A percentile compares a stretch with the other conserved stretches of the same genome.
These are phyloP conservation scores for Fusarium fujikuroi DNA, from an alignment of 2,329 filamentous ascomycete species.

Conservation along the genomic window DNA sequence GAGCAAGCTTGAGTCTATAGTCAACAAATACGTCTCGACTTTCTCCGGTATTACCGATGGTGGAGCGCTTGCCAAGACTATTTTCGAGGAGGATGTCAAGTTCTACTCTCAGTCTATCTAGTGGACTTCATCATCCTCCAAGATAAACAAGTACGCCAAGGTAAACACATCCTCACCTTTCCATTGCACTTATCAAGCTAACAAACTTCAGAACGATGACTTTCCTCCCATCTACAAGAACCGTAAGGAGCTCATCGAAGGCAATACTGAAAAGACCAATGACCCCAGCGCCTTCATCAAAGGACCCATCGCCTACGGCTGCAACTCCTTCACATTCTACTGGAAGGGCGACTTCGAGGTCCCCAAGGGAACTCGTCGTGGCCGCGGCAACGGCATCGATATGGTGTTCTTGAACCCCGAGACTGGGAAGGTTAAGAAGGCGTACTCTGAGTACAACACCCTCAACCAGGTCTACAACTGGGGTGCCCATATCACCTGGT, in stretches of 20 bases:
- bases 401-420: constrained; percentile 31
- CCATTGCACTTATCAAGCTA: fast-evolving
- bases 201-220: constrained; percentile 15
- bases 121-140: constrained; percentile 26
- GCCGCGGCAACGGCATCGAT: constrained; percentile 34
- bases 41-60: constrained; percentile 35
- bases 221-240: constrained; percentile 32
- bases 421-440: constrained; percentile 25
- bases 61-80: constrained; percentile 13
- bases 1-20: constrained; percentile 21
- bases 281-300: constrained; percentile 30
- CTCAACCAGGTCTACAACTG: constrained; percentile 38
- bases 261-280: constrained; percentile 11
- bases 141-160: constrained; percentile 30
- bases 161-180: not conserved
- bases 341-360: constrained; percentile 39
- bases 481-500: constrained; percentile 36
- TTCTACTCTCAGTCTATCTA: constrained; percentile 36
- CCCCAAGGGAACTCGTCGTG: not conserved
- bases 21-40: constrained; percentile 35
- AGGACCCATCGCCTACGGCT: constrained; percentile 33
- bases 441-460: constrained; percentile 39
- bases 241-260: constrained; percentile 25
- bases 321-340: constrained; percentile 38
- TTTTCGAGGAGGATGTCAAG: constrained; percentile 28